phyloP scores from a whole-genome alignment of 1,284 basidiomycete species.

The Hemileia vastatrix region DNA sequence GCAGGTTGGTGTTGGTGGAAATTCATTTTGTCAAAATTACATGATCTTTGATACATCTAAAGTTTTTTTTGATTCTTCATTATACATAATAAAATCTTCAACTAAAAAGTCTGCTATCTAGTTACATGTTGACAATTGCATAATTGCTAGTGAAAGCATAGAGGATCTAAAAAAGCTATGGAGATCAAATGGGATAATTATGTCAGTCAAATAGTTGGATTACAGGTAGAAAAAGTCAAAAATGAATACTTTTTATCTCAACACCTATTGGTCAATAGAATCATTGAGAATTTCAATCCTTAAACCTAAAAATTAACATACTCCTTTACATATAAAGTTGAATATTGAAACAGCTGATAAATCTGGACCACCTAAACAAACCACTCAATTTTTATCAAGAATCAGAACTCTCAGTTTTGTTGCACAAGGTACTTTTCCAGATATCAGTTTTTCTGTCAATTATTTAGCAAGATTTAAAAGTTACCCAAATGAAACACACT shows the following conservation, averaged over 20 bases:
- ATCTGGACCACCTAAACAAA: too few relatives aligned
- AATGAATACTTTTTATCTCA: neutral
- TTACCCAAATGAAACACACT: neutral
- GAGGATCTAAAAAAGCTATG: neutral
- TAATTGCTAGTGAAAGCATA: neutral
- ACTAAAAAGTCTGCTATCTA: neutral
- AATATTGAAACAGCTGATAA: too few relatives aligned
- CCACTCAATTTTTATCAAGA: too few relatives aligned
- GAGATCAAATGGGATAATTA: neutral
- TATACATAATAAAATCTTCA: neutral
- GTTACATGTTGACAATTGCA: neutral
- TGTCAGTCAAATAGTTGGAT: neutral
- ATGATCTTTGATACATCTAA: too few relatives aligned
- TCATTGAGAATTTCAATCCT: neutral
- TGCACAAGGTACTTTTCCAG: too few relatives aligned
- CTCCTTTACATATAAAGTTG: too few relatives aligned
- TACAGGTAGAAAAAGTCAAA: neutral
- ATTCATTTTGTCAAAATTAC: neutral
- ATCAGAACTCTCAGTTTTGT: too few relatives aligned
- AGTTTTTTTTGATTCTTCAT: too few relatives aligned
- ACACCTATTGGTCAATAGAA: neutral
- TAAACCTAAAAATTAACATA: too few relatives aligned
- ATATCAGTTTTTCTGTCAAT: too few relatives aligned
- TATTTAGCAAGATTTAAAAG: neutral
- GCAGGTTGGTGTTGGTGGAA: conserved; percentile 1